Evolutionary conservation across 345 rosid species (phyloP), one percentile per base, ranked within the genome.

Genomic region (Chamaenerion angustifolium): DNA sequence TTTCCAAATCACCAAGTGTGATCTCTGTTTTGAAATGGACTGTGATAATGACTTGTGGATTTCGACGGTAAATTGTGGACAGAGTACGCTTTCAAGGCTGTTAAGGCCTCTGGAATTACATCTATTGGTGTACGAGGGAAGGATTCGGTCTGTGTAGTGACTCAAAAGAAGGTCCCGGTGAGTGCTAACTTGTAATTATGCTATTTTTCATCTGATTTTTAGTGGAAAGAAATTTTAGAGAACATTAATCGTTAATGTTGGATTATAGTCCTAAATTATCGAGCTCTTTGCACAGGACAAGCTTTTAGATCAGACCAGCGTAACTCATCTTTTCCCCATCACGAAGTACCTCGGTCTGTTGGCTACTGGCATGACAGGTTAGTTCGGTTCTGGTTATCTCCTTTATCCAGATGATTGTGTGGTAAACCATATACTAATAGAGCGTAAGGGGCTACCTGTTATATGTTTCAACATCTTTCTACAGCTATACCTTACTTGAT

Each of bases 31-130:
- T 17, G 35, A 7, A 31, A 21, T 56, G 25, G 15, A 3, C 17
- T 42, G 8, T 41, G 37, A 46, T 45, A 8, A 10, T 16, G 40
- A 12, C 16, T 37, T 23, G 46, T 4, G 27, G 16, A 23, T 48
- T 46, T 48, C 19, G 14, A 54, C 49, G 17, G 46, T 57, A 3
- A 31, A 31, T 31, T 5, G 7, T 62, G 53, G 11, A 53, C 63
- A 90, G 98, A 92, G 58, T 92, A 92, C 70, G 96, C 96, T 21
- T 92, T 92, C 60, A 92, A 92, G 76, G 99, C 99, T 16, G 96
- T 92, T 42, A 92, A 88, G 70, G 88, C 96, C 16, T 85, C 98
- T 46, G 89, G 88, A 45, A 80, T 85, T 58, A 92, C 98, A 52
- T 87, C 98, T 16, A 92, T 92, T 27, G 98, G 96, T 37, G 98